These are phyloP conservation scores for Ophiocytium majus DNA, from an alignment of 352 stramenopile species.

Conservation along the genomic window DNA sequence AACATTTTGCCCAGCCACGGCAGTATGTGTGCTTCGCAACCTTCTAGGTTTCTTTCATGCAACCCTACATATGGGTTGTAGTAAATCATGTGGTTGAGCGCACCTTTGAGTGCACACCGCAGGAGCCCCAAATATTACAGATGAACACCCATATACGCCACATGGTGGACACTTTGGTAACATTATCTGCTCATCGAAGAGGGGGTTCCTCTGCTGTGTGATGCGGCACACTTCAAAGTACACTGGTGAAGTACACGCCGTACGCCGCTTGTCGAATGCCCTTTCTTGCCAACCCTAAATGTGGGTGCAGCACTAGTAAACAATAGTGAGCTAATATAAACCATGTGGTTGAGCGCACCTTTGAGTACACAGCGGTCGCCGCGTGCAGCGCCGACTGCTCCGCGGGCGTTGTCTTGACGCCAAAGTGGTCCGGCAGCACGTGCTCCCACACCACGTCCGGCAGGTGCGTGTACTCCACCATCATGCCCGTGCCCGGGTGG, in stretches of 20 bases:
- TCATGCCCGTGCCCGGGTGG: constrained; percentile 45
- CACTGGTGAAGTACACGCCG: not conserved
- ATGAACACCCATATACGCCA: no score
- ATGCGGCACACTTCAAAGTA: not conserved
- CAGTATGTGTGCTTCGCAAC: no score
- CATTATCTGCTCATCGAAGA: not conserved
- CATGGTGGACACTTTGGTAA: not conserved
- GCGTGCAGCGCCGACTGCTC: constrained; percentile 34
- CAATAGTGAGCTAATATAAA: not conserved
- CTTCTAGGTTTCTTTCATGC: no score
- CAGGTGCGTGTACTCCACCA: constrained; percentile 52
- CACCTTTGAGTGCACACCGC: constrained; percentile 48
- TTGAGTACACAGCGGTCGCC: constrained; percentile 46
- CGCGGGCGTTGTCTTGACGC: constrained; percentile 14
- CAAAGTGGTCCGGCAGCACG: constrained; percentile 46
- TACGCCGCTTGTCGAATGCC: no score
- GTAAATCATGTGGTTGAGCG: not conserved
- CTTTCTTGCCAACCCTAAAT: no score
- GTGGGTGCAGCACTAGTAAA: no score
- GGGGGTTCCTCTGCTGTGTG: not conserved
- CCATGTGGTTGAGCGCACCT: constrained; percentile 28
- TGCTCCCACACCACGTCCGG: constrained; percentile 30
- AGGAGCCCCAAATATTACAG: no score
- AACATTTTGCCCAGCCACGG: no score
- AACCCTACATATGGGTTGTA: no score